Conservation (phyloP, 345 rosid species). For the Gossypium ekmanianum region DNA sequence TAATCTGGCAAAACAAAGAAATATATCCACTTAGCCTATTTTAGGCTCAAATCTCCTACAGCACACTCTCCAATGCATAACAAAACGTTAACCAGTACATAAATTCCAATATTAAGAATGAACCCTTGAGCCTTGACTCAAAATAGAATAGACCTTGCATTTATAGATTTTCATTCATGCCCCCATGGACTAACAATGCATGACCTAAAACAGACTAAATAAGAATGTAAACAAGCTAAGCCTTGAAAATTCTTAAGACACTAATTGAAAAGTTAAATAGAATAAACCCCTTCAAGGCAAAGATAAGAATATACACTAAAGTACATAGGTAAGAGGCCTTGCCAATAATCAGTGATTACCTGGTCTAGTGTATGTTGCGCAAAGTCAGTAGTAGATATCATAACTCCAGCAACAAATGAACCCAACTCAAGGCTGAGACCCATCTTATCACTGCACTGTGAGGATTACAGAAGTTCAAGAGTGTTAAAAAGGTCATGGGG, state of each 20-base stretch:
- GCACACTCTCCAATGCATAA: neutral
- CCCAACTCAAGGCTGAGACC: conserved; percentile 99
- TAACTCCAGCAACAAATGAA: conserved; percentile 97
- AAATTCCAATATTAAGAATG: neutral
- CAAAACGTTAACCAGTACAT: neutral
- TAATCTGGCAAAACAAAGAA: neutral
- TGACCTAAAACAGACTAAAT: neutral
- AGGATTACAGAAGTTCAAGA: conserved; percentile 29
- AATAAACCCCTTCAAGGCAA: neutral
- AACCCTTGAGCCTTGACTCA: conserved; percentile 11
- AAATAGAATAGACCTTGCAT: neutral
- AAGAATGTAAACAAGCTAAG: conserved; percentile 4
- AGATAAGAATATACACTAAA: neutral
- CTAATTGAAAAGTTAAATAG: conserved; percentile 3
- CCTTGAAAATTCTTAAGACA: neutral
- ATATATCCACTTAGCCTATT: neutral
- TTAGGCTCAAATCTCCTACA: neutral
- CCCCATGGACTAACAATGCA: neutral
- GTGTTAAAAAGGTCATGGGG: neutral
- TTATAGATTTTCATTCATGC: neutral
- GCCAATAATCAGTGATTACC: conserved; percentile 37
- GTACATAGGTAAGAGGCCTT: conserved; percentile 1
- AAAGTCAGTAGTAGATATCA: conserved; percentile 96
- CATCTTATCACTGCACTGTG: conserved; percentile 99
- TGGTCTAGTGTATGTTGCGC: conserved; percentile 95